Base-by-base conservation (phyloP, 306 rosid species). In the Castanea crenata region DNA sequence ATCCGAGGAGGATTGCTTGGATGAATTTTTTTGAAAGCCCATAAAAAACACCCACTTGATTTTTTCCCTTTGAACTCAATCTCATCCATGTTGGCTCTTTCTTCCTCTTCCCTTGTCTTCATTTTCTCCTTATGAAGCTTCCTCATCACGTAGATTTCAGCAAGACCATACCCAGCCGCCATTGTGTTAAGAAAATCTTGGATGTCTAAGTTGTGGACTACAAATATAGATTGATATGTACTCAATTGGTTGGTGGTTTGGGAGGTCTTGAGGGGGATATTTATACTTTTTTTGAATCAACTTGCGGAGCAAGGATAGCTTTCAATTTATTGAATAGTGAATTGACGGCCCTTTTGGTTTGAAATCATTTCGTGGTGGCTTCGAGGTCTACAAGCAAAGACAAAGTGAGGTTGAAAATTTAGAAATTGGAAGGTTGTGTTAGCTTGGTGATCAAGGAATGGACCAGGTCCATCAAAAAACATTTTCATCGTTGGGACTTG, bases 41-140 rank as follows among this genome's bases (percentile, higher is more conserved):
- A 89, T 6, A 76, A 64, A 41, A 90, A 90, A 74, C 92, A 83
- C 16, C 87, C 86, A 31, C 74, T 57, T 16, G 86, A 55, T 19
- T 46, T 20, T 16, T 51, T 71, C 77, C 41, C 20, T 31, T 16
- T 0, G 11, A 72, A 78, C 14, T 74, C 21, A 18, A 71, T 20
- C 34, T 41, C 8, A 10, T 65, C 79, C 27, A 27, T 15, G 34
- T 79, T 49, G 61, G 62, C 81, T 49, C 6, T 81, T 79, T 46
- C 67, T 44, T 55, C 59, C 35, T 81, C 80, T 55, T 85, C 85
- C 20, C 3, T 51, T 23, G 46, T 78, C 78, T 85, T 85, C 88
- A 88, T 49, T 67, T 85, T 86, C 81, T 85, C 89, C 69, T 69
- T 83, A 81, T 81, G 77, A 3, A 86, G 55, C 79, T 86, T 84